phyloP scores from a whole-genome alignment of 768 basidiomycete species.

The Trametes cingulata region DNA sequence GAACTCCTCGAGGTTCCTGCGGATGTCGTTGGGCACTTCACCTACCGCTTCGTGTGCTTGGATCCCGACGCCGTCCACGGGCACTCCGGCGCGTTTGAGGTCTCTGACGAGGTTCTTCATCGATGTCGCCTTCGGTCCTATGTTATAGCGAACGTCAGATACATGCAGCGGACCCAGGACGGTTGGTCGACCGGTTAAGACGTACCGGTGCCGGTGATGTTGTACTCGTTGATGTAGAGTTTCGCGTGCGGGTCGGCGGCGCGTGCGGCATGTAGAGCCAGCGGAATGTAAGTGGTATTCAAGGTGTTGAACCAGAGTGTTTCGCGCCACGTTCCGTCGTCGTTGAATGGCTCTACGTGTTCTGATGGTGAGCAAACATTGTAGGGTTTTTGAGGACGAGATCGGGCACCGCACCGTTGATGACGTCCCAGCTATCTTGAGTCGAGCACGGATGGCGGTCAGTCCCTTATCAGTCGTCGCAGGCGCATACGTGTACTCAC shows the following conservation, averaged over 20 bases:
- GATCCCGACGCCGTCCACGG: constrained; percentile 62
- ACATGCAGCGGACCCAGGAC: background rate
- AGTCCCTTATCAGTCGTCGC: no score
- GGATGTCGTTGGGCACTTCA: constrained; percentile 46
- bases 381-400: background rate
- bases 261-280: constrained; percentile 52
- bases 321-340: constrained; percentile 55
- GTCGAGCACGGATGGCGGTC: background rate
- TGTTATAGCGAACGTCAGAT: no score
- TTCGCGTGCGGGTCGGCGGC: constrained; percentile 55
- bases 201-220: constrained; percentile 32
- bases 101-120: constrained; percentile 51
- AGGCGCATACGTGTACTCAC: background rate
- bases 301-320: constrained; percentile 53
- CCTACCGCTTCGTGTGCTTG: constrained; percentile 62
- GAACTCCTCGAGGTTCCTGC: constrained; percentile 51
- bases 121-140: constrained; percentile 53
- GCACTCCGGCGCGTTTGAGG: constrained; percentile 48
- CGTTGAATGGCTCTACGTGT: constrained; percentile 50
- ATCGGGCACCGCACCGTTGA: constrained; percentile 40
- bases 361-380: background rate
- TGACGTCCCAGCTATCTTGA: constrained; percentile 52
- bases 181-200: background rate
- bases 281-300: constrained; percentile 46
- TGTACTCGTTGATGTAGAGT: constrained; percentile 50